Evolutionary conservation across 768 basidiomycete genomes (phyloP), one percentile per base, ranked within the genome.

Genomic region (Cystofilobasidium bisporidii): DNA sequence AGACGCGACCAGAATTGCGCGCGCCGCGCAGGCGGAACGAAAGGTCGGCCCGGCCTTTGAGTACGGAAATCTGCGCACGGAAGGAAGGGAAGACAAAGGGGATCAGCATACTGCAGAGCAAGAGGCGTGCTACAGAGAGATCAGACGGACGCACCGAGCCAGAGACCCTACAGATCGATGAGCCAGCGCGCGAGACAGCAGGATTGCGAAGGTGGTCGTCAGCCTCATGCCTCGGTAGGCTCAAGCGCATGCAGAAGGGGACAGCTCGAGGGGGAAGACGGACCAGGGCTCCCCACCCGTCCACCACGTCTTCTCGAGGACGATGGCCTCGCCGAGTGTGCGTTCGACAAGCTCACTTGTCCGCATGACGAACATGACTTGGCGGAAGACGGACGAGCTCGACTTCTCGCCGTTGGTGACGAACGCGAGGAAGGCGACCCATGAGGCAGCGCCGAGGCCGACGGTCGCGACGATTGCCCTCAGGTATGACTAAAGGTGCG

Each of bases 361-460:
- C 11, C 66, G 36, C 30, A 67, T 14, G 43, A 67, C 61, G 28
- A 32, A 67, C 66, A 67, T 61, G 3, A 67, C 66, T 40, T 67
- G 66, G 14, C 66, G 48, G 38, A 67, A 67, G 40, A 67, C 66
- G 60, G 66, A 67, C 17, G 66, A 67, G 11, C 61, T 40, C 22
- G 61, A 59, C 61, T 62, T 67, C 40, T 67, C 66, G 43, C 53
- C 33, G 61, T 67, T 67, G 38, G 53, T 56, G 26, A 67, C 66
- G 53, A 45, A 59, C 6, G 47, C 58, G 6, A 67, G 50, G 53
- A 67, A 67, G 53, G n/a, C 50, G n/a, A 53, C 26, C 60, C 66
- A 67, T 24, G 36, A 30, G 18, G 57, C 14, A 5, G 33, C 60
- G 26, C 59, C 50, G 55, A 67, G 26, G 28, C 40, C 9, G 40